Base-by-base conservation (phyloP, 805 yeast genomes). In the Sporopachydermia quercuum region DNA sequence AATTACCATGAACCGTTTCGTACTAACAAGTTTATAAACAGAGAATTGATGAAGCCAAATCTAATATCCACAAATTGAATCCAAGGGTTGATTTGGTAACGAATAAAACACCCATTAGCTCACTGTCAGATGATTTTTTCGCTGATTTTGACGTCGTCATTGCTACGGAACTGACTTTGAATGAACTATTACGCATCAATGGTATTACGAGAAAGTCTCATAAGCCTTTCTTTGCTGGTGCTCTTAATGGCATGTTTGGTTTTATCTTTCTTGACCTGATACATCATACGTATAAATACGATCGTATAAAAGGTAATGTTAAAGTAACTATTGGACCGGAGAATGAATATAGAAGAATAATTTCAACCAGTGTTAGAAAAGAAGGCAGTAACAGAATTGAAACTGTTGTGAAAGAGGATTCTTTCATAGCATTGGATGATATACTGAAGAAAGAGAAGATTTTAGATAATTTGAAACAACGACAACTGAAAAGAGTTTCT, bases 211-310 rank as follows among this genome's bases (percentile, higher is more conserved):
- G 96, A 47, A 39, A 50, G 2, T 58, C 66, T 15, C 62, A 64
- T 18, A 68, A 77, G 15, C 83, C 94, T 3, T 63, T 91, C 19
- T 85, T 81, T 53, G 66, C 71, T 13, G 61, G 82, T 1, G 78
- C 77, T 0, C 52, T 75, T 2, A 79, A 79, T 55, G 99, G 98
- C 0, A 61, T 87, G 52, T 85, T 71, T 54, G 95, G 95, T 1
- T 82, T 73, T 50, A 68, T 84, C 1, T 78, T 87, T 53, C 74
- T 76, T 3, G 99, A 91, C 57, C 64, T 89, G 44, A 70, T 84
- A 6, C 55, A 63, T 37, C 85, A 83, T 56, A 63, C 65, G 19
- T 63, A 49, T 47, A 41, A 47, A 8, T 48, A 70, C 37, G 75
- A 71, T 34, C 69, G 66, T 40, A 71, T 70, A 37, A 67, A 62